These are phyloP conservation scores for Leccinum ambiguum DNA, from an alignment of 1,284 basidiomycete genomes.

Conservation along the genomic window DNA sequence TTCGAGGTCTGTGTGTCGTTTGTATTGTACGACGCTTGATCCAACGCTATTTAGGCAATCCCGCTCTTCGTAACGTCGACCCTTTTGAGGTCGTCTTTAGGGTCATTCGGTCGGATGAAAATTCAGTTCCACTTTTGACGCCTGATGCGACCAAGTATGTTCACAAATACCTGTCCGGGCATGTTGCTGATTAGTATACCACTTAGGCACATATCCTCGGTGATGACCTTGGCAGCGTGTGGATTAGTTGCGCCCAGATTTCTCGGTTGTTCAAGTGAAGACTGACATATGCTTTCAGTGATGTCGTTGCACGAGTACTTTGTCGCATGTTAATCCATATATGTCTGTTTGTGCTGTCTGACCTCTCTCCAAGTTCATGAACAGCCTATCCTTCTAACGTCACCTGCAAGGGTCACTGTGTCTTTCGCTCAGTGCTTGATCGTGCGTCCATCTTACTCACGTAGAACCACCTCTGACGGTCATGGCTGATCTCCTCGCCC, in stretches of 20 bases:
- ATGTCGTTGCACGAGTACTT: no score
- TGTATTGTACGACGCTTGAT: not conserved
- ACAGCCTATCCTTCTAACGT: conserved; percentile 66
- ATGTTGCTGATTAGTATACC: no score
- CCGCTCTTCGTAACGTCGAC: conserved; percentile 96
- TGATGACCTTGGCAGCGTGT: conserved; percentile 53
- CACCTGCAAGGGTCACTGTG: not conserved
- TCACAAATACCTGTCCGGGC: no score
- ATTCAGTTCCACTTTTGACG: conserved; percentile 56
- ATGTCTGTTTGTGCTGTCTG: no score
- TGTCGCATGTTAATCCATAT: no score
- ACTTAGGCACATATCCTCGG: no score
- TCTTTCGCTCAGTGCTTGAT: not conserved
- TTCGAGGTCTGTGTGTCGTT: conserved; percentile 39
- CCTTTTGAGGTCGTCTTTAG: conserved; percentile 80
- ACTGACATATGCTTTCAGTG: no score
- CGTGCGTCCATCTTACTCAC: not conserved
- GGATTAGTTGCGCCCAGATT: no score
- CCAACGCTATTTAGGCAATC: conserved; percentile 65
- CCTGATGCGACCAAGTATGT: conserved; percentile 77
- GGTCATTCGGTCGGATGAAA: conserved; percentile 68
- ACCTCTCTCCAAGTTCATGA: not conserved
- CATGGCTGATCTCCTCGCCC: no score
- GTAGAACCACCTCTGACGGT: no score
- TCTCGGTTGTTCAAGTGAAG: no score